Evolutionary conservation across 2,329 filamentous ascomycete genomes (phyloP), one percentile per base, ranked within the genome.

Genomic region (Ophiobolus disseminans): DNA sequence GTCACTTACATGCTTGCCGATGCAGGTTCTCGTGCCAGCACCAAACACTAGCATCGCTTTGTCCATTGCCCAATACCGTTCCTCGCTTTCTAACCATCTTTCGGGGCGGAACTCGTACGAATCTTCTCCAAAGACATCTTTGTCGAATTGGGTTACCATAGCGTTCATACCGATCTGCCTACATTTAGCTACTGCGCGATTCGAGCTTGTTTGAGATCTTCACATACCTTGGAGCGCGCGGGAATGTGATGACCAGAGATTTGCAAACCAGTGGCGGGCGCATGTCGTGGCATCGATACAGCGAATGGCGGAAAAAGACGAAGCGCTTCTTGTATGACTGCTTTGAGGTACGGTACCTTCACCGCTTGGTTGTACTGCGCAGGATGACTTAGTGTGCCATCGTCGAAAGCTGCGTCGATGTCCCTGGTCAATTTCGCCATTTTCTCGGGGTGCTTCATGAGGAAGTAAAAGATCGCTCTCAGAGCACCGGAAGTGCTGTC

Each of bases 251-350:
- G 71, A 1, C 86, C 87, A 1, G 80, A 79, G 40, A 91, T 84
- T 30, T 85, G 82, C 5, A 80, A 76, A 4, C 87, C 87, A 14
- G 80, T 76, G 0, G 77, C 70, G 0, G 89, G 89, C 0, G 89
- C 86, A 37, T 91, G 77, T 44, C 90, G 82, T 70, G 91, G 89
- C 34, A 91, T 76, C 0, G 86, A 84, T 7, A 91, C 75, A 0
- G 88, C 88, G 0, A 86, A 81, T 0, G 89, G 86, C 0, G 89
- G 88, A 67, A 91, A 87, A 59, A 90, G 68, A 6, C 89, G 83
- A 73, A 91, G 88, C 4, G 86, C 82, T 70, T 94, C 90, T 65
- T 91, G 88, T 60, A 93, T 82, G 44, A 85, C 86, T 2, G 88
- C 89, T 62, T 90, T 86, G 2, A 93, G 81, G 67, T 92, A 93